These are phyloP conservation scores for Sporothrix globosa DNA, from an alignment of 2,329 filamentous ascomycete species.

Conservation along the genomic window DNA sequence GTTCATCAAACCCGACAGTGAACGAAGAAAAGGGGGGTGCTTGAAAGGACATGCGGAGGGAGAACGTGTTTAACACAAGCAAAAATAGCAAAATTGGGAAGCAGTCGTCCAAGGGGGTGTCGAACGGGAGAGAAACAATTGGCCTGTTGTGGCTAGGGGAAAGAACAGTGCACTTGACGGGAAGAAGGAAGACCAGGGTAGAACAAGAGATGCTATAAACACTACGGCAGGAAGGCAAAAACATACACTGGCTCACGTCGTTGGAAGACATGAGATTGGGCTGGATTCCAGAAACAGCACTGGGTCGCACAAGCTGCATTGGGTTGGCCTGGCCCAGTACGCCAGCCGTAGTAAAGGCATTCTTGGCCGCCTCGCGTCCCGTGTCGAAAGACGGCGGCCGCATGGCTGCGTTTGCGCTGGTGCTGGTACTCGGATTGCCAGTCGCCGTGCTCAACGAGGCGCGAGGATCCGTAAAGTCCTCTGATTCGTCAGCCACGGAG, in stretches of 20 bases:
- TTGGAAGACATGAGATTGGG: conserved; percentile 60
- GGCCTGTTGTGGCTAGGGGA: not conserved
- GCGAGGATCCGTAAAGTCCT: conserved; percentile 57
- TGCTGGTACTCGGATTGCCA: not conserved
- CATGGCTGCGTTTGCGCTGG: conserved; percentile 55
- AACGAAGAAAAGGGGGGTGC: not conserved
- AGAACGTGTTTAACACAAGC: not conserved
- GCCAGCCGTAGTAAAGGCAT: conserved; percentile 47
- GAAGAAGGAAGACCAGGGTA: conserved; percentile 20
- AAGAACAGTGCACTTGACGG: not conserved
- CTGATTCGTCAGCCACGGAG: conserved; percentile 64
- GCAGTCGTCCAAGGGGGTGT: not conserved
- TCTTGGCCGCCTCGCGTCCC: conserved; percentile 46
- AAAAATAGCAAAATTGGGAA: not conserved
- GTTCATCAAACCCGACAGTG: conserved; percentile 8
- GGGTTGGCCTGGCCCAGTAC: conserved; percentile 56
- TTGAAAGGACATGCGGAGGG: not conserved
- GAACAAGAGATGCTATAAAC: conserved; percentile 18
- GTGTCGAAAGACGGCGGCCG: conserved; percentile 54
- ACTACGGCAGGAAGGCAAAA: conserved; percentile 9
- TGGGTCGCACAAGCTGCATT: conserved; percentile 72
- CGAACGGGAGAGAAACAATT: not conserved
- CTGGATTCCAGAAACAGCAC: conserved; percentile 68
- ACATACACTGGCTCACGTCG: conserved; percentile 75
- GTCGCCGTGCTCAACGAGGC: conserved; percentile 59